Base-by-base conservation (phyloP, 2,329 filamentous ascomycete genomes). In the Colletotrichum lentis region DNA sequence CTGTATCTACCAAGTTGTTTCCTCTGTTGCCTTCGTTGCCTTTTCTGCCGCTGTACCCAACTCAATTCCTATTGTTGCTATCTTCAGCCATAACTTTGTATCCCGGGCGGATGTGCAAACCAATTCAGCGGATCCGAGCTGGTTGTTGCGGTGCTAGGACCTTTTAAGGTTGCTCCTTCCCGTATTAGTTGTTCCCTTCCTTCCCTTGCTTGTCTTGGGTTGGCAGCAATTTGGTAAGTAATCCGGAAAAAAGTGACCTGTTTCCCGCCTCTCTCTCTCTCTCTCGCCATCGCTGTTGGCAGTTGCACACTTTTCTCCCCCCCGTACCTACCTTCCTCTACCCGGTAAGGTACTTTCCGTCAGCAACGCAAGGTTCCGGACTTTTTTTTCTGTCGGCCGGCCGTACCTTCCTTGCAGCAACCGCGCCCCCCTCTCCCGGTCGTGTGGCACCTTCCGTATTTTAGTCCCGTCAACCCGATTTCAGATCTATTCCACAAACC, bases 341-440 rank as follows among this genome's bases (percentile, higher is more conserved):
- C 27, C 27, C 27, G 27, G 27, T 50, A 50, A 53, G 50, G 50
- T 37, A 14, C 50, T 53, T 53, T n/a, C 50, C 65, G 59, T 68
- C 65, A 65, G 65, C 65, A 67, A 61, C 59, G 57, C 67, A 62
- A 69, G 55, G 63, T 69, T 67, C 57, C 57, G 67, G 62, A 47
- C 56, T 62, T 69, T 67, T 65, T 56, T 66, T 41, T 35, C 41
- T 14, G 39, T 47, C 27, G 41, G 41, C 35, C 62, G 49, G 62
- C 44, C 53, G 35, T 47, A 37, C 43, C 43, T 39, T 47, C 35
- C 41, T 56, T 35, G 39, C 50, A 53, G 18, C 50, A 50, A 49
- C 53, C 54, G 37, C 59, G 37, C 59, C 43, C 60, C 52, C 63
- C 67, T 67, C 67, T 63, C 43, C 62, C 64, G 52, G 50, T 62